Base-by-base conservation (phyloP, 208 protist species). In the Herpetomonas samuelpessoai region DNA sequence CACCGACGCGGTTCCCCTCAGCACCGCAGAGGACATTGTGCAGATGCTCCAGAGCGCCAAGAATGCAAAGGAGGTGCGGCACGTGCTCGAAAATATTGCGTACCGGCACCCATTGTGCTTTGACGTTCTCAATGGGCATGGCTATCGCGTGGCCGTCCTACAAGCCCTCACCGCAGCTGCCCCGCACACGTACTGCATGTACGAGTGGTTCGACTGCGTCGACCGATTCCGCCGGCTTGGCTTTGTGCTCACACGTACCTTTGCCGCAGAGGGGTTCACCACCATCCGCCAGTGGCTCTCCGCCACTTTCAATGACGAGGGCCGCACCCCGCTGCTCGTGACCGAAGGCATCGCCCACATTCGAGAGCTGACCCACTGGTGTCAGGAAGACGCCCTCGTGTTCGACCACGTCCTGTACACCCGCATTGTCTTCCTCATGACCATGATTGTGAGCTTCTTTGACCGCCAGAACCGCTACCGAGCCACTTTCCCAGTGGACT, bases 351-450 rank as follows among this genome's bases (percentile, higher is more conserved):
- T 85, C 35, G 57, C 72, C 12, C 76, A 89, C 68, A 82, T 86
- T 38, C 69, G 73, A 26, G 79, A 93, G 65, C 67, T 96, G 31
- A 74, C 90, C 46, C 70, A 78, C 25, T 85, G 85, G 73, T 91
- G 82, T 64, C 77, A 81, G 22, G 86, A 93, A 73, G 89, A 96
- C 57, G 48, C 69, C 9, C 66, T 93, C 16, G 79, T 90, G 19
- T 91, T 93, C 65, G 89, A 96, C 54, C 80, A 96, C 55, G 89
- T 96, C 3, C 76, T 96, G 1, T 93, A 91, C 70, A 88, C 89
- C 25, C 83, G 89, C 39, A 85, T 93, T 25, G 70, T 92, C 0
- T 91, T 91, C 73, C 64, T 96, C 16, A 52, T 92, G 57, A 96
- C 89, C n/a, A 89, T 92, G 81, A 81, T 92, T 58, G 86, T 87